phyloP scores from a whole-genome alignment of 805 yeast species.

The Sporopachydermia lactativora region DNA sequence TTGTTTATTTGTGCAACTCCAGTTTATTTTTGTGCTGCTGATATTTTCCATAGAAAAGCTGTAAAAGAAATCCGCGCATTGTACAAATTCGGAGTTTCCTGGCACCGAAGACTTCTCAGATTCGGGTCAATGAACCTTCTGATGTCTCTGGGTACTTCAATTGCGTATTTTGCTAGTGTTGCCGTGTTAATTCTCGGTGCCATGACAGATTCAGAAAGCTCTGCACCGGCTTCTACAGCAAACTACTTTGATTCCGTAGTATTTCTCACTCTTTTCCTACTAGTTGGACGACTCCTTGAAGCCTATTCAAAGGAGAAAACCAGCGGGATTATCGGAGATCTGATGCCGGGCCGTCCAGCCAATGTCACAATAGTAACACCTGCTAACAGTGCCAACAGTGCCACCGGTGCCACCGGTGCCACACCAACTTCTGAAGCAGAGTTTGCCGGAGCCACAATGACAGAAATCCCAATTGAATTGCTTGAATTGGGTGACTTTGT shows the following conservation, averaged over 20 bases:
- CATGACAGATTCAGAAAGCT: constrained; percentile 8
- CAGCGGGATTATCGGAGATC: constrained; percentile 19
- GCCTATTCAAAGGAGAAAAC: constrained; percentile 53
- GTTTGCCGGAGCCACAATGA: not conserved
- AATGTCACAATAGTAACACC: constrained; percentile 30
- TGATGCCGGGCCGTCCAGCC: constrained; percentile 24
- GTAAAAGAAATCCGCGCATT: constrained; percentile 39
- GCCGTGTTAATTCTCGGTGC: constrained; percentile 37
- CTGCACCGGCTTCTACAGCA: constrained; percentile 33
- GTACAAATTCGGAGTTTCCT: constrained; percentile 42
- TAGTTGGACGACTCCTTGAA: constrained; percentile 59
- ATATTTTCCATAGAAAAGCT: constrained; percentile 57
- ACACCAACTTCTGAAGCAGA: constrained; percentile 9
- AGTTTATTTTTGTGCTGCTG: constrained; percentile 62
- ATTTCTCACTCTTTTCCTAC: constrained; percentile 54
- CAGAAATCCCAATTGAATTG: constrained; percentile 24
- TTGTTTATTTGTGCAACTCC: constrained; percentile 55
- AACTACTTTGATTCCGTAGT: constrained; percentile 73
- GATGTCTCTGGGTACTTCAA: constrained; percentile 59
- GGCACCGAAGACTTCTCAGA: constrained; percentile 40
- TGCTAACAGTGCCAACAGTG: too few relatives aligned
- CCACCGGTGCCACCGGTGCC: too few relatives aligned
- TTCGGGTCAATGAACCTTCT: constrained; percentile 72
- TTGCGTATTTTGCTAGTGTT: constrained; percentile 58
- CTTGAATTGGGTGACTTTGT: constrained; percentile 40